Conservation (phyloP, 352 stramenopile genomes). For the Pythium insidiosum region DNA sequence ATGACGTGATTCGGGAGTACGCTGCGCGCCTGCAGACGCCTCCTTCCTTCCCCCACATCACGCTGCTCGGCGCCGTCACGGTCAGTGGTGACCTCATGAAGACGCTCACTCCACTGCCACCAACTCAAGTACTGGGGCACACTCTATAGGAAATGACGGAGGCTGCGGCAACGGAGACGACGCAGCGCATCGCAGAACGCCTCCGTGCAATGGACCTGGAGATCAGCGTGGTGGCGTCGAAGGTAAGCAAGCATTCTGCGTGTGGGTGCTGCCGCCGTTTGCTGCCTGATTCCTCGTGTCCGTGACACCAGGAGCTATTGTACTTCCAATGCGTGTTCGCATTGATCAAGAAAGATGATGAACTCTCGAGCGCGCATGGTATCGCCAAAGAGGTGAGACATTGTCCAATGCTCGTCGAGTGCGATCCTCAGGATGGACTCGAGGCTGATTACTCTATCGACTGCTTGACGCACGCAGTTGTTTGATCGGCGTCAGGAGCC, state of each 20-base stretch:
- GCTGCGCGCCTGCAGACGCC: conserved; percentile 30
- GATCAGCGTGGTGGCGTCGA: conserved; percentile 36
- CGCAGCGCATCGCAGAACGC: conserved; percentile 24
- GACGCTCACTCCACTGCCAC: too few relatives aligned
- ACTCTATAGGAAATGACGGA: conserved; percentile 15
- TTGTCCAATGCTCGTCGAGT: background rate
- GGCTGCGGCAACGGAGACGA: conserved; percentile 14
- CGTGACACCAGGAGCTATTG: conserved; percentile 21
- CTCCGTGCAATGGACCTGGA: conserved; percentile 21
- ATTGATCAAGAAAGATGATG: conserved; percentile 26
- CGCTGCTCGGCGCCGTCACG: conserved; percentile 38
- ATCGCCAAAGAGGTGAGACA: conserved; percentile 27
- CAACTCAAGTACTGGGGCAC: too few relatives aligned
- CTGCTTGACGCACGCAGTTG: conserved; percentile 15
- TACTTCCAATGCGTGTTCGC: conserved; percentile 72
- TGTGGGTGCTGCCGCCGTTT: background rate
- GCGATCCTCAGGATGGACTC: background rate
- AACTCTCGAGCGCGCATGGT: conserved; percentile 24
- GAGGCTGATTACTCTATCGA: background rate
- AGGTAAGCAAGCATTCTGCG: too few relatives aligned
- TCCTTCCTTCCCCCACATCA: conserved; percentile 49
- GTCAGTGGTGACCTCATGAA: too few relatives aligned
- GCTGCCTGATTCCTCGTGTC: background rate
- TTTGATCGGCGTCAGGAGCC: conserved; percentile 28
- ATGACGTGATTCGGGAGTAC: conserved; percentile 24